Conservation (phyloP, 495 filamentous ascomycete species). For the Penicillium taxi region DNA sequence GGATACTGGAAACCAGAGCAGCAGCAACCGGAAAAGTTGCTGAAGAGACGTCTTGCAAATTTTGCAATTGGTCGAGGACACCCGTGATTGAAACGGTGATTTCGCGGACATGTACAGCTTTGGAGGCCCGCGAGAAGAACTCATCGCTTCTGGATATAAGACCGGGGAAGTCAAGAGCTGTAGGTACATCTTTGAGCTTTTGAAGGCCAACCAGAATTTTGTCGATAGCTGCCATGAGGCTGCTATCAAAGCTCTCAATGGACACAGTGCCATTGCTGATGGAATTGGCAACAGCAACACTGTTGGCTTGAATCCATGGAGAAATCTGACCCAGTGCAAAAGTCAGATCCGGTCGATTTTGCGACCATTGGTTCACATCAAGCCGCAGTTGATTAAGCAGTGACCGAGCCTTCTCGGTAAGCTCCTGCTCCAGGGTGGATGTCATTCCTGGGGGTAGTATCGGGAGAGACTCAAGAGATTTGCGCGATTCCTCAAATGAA, state of each 20-base stretch:
- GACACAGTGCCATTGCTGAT: slow-evolving; percentile 14
- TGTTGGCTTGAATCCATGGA: slow-evolving; percentile 31
- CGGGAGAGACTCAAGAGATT: slow-evolving; percentile 41
- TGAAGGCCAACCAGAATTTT: slow-evolving; percentile 68
- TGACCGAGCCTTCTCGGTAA: slow-evolving; percentile 37
- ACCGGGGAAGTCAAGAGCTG: slow-evolving; percentile 48
- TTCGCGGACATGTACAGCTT: slow-evolving; percentile 48
- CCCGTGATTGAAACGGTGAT: slow-evolving; percentile 46
- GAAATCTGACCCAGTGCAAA: slow-evolving; percentile 56
- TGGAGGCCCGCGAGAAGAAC: slow-evolving; percentile 47
- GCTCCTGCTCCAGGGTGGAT: slow-evolving; percentile 34
- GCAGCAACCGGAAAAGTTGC: slow-evolving; percentile 39
- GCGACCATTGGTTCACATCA: slow-evolving; percentile 35
- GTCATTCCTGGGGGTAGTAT: slow-evolving; percentile 46
- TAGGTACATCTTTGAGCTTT: slow-evolving; percentile 53
- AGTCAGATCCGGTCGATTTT: slow-evolving; percentile 48
- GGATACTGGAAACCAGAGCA: slow-evolving; percentile 56
- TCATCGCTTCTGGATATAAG: slow-evolving; percentile 57
- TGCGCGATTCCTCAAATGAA: slow-evolving; percentile 30
- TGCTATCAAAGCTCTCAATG: slow-evolving; percentile 43
- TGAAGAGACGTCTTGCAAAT: slow-evolving; percentile 37
- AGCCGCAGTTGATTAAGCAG: slow-evolving; percentile 37
- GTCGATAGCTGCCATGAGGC: slow-evolving; percentile 52
- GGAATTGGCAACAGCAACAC: slow-evolving; percentile 2
- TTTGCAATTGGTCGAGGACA: slow-evolving; percentile 42